Conservation (phyloP, 306 rosid genomes). For the Vigna unguiculata region DNA sequence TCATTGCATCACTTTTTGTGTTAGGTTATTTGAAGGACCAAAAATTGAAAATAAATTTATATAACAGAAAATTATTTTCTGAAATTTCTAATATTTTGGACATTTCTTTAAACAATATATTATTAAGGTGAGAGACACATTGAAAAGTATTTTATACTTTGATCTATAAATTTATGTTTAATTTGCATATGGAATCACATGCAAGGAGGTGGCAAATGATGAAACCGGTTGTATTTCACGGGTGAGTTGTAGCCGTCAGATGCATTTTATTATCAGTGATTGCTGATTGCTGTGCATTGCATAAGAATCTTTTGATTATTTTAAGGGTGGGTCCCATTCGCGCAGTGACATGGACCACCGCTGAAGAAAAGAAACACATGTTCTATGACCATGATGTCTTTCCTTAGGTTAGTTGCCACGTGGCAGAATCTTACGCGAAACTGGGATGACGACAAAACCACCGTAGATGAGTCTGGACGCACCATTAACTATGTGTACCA, state of each 20-base stretch:
- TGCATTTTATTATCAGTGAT: conserved; percentile 26
- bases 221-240: conserved; percentile 36
- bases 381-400: not conserved
- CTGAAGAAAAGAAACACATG: not conserved
- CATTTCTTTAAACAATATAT: not conserved
- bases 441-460: conserved; percentile 42
- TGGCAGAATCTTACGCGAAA: conserved; percentile 34
- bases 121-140: not conserved
- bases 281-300: conserved; percentile 6
- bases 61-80: too few relatives aligned
- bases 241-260: conserved; percentile 42
- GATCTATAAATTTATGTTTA: too few relatives aligned
- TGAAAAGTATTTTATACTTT: not conserved
- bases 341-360: conserved; percentile 2
- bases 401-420: not conserved
- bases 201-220: conserved; percentile 32
- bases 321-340: not conserved
- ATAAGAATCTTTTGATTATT: conserved; percentile 30
- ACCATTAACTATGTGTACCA: conserved; percentile 32
- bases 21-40: too few relatives aligned
- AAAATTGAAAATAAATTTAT: too few relatives aligned
- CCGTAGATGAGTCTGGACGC: conserved; percentile 43
- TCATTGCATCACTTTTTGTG: not conserved
- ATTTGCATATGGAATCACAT: conserved; percentile 28
- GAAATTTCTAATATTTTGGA: not conserved